Base-by-base conservation (phyloP, 2,329 filamentous ascomycete genomes). In the Bipolaris victoriae region DNA sequence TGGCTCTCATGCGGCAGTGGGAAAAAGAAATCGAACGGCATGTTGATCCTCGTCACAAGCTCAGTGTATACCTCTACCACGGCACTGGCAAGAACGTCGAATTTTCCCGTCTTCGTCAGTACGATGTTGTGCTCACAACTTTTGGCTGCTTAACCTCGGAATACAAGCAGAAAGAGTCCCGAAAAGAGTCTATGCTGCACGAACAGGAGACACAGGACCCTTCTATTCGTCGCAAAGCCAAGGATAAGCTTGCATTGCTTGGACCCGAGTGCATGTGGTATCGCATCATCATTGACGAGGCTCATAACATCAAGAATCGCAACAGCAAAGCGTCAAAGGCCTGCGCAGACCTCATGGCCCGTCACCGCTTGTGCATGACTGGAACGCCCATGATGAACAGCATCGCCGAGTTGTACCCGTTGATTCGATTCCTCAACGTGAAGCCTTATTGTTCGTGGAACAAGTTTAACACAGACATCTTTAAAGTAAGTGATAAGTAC, bases 371-470 rank as follows among this genome's bases (percentile, higher is more conserved):
- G 79, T 92, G 89, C 69, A 84, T 94, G 74, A 91, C 88, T 3
- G 91, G 91, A 24, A 95, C 91, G 0, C 91, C 91, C 5, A 92
- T 94, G 89, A 95, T 95, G 89, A 97, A 97, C 66, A 86, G 83
- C 11, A 86, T 94, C 2, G 81, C 85, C 22, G 93, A 97, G 67
- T 80, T 96, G 3, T 92, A 86, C 68, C 90, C 91, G 0, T 78
- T 96, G 18, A 81, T 97, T 43, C 84, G 85, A 2, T 97, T 96
- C 70, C 81, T 96, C 15, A 82, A 83, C 2, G 93, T 96, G 69
- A 83, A 83, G 58, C 92, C 91, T 2, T 96, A 95, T 74, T 85
- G 84, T 65, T 80, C 84, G 13, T 84, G 84, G 78, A 78, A 84
- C 0, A 78, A 79, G 20, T 96, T 96, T 73, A 83, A 82, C 40